Percentiles rank a stretch among this genome's conserved stretches.
Conservation (phyloP, 352 stramenopile genomes). For the Hyaloperonospora brassicae region DNA sequence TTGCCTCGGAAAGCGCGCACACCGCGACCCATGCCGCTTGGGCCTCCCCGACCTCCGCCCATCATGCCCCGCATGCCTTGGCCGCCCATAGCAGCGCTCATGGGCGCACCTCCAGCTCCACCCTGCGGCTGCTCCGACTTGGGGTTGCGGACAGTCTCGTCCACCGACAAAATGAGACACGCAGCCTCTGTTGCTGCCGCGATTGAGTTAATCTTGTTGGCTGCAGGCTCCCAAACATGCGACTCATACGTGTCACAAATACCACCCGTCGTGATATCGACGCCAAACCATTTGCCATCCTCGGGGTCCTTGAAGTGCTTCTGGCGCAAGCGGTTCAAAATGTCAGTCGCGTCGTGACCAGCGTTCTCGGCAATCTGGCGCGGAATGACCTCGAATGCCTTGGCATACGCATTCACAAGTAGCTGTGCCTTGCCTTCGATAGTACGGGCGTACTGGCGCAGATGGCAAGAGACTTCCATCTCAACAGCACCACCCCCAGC, state of each 20-base stretch:
- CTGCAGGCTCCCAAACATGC: constrained; percentile 97
- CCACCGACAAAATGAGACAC: constrained; percentile 97
- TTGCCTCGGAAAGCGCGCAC: constrained; percentile 74
- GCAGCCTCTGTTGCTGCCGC: constrained; percentile 94
- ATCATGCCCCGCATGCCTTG: constrained; percentile 89
- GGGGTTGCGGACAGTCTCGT: constrained; percentile 98
- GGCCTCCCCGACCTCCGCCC: constrained; percentile 56
- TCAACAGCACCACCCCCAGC: constrained; percentile 89
- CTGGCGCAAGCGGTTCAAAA: constrained; percentile 93
- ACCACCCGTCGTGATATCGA: constrained; percentile 95
- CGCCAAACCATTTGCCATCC: constrained; percentile 94
- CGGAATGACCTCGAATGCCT: constrained; percentile 97
- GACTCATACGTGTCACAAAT: constrained; percentile 97
- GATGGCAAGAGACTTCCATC: constrained; percentile 88
- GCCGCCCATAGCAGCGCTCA: constrained; percentile 88
- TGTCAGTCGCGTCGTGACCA: constrained; percentile 97
- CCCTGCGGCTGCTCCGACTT: constrained; percentile 91
- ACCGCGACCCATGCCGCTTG: constrained; percentile 62
- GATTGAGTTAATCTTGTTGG: constrained; percentile 98
- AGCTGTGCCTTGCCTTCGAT: constrained; percentile 98
- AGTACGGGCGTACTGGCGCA: constrained; percentile 88
- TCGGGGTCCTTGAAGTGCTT: constrained; percentile 93
- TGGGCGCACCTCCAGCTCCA: constrained; percentile 47
- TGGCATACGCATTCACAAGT: constrained; percentile 93
- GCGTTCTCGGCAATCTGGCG: constrained; percentile 97